These are phyloP conservation scores for Serendipita sp. DNA, from an alignment of 1,284 basidiomycete species.

Conservation along the genomic window DNA sequence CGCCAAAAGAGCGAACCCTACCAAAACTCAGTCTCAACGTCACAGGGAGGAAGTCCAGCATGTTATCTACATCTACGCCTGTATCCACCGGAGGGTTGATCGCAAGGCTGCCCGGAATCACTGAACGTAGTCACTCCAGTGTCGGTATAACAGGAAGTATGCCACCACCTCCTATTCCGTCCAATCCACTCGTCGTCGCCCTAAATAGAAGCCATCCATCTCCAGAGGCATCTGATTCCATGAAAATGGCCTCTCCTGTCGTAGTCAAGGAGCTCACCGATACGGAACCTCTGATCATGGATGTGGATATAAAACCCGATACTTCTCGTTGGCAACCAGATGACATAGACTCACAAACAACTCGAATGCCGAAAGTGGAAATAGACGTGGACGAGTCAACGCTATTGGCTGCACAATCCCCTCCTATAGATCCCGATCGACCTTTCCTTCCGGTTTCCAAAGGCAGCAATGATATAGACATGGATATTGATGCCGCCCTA, in stretches of 20 bases:
- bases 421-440: too few species aligned
- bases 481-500: slow-evolving; percentile 1
- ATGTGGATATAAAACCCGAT: background rate
- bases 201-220: too few species aligned
- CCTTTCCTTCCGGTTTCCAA: too few species aligned
- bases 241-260: background rate
- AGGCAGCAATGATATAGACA: background rate
- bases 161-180: background rate
- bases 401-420: too few species aligned
- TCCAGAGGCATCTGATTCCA: too few species aligned
- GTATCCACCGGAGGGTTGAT: background rate
- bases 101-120: background rate
- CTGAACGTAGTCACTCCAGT: background rate
- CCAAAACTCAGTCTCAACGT: slow-evolving; percentile 1
- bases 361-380: too few species aligned
- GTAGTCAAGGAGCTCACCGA: background rate
- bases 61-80: background rate
- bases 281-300: background rate
- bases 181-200: too few species aligned
- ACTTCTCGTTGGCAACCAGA: too few species aligned
- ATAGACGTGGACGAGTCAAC: too few species aligned
- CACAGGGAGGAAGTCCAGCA: background rate
- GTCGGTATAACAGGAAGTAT: background rate
- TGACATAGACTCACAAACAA: too few species aligned
- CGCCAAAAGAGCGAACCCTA: background rate